phyloP scores from a whole-genome alignment of 1,284 basidiomycete species.

The Pyrrhoderma lamaoense region DNA sequence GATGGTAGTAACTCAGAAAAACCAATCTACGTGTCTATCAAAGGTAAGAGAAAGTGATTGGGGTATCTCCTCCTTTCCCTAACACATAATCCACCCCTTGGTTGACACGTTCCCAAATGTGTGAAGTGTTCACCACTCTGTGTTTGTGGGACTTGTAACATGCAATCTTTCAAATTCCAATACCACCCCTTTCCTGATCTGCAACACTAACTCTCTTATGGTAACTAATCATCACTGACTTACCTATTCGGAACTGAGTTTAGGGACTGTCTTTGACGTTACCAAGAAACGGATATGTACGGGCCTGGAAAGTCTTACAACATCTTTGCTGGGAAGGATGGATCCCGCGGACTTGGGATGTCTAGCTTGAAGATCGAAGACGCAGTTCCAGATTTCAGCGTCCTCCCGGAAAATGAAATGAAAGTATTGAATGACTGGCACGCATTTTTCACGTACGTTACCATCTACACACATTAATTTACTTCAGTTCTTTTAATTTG shows the following conservation, averaged over 20 bases:
- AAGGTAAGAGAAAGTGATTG: conserved; percentile 62
- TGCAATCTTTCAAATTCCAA: too few relatives aligned
- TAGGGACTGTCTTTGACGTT: conserved; percentile 85
- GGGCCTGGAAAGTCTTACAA: conserved; percentile 65
- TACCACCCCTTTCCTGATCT: too few relatives aligned
- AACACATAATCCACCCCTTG: too few relatives aligned
- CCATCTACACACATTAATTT: conserved; percentile 14
- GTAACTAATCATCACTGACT: neutral
- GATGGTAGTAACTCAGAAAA: conserved; percentile 58
- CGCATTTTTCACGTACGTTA: conserved; percentile 61
- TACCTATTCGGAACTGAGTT: too few relatives aligned
- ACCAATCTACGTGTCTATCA: conserved; percentile 85
- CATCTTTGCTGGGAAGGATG: conserved; percentile 87
- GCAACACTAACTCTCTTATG: too few relatives aligned
- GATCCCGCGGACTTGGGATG: conserved; percentile 73
- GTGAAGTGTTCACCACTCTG: too few relatives aligned
- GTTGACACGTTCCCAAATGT: conserved; percentile 1
- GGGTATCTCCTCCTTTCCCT: neutral
- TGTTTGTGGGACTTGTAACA: too few relatives aligned
- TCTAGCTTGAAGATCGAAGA: conserved; percentile 85
- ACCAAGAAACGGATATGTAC: conserved; percentile 76
- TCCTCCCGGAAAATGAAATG: conserved; percentile 64
- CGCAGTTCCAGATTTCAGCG: conserved; percentile 83
- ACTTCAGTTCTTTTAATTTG: neutral
- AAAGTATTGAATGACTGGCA: conserved; percentile 92